Evolutionary conservation across 1,139 yeast species (phyloP).

Genomic region (Nadsonia starkeyi-henricii): DNA sequence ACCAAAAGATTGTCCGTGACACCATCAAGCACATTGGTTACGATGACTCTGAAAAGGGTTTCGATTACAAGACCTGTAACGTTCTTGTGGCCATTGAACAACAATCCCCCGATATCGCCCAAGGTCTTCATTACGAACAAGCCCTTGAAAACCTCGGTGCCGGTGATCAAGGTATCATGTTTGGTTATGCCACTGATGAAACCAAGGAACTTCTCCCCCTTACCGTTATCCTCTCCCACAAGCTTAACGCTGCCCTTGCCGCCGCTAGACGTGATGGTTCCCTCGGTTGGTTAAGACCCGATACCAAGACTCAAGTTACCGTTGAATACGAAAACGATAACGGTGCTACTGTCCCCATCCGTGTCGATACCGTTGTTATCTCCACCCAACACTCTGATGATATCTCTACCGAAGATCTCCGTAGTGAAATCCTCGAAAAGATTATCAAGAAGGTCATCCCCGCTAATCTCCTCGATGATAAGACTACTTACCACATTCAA

Average conservation of each 20-base stretch:
- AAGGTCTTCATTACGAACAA: conserved; percentile 95
- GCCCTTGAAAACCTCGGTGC: conserved; percentile 98
- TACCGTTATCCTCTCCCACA: conserved; percentile 87
- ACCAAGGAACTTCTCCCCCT: conserved; percentile 95
- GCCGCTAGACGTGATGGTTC: conserved; percentile 94
- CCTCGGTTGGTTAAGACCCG: conserved; percentile 96
- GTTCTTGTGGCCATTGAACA: conserved; percentile 98
- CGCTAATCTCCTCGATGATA: conserved; percentile 77
- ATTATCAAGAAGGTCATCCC: conserved; percentile 89
- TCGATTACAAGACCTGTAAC: conserved; percentile 98
- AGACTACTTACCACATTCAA: conserved; percentile 94
- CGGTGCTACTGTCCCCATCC: conserved; percentile 89
- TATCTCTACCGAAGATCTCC: conserved; percentile 83
- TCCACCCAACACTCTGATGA: conserved; percentile 97
- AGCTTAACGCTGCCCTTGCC: conserved; percentile 92
- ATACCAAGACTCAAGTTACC: conserved; percentile 98
- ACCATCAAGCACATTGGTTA: conserved; percentile 98
- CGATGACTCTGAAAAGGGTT: conserved; percentile 91
- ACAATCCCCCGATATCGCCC: conserved; percentile 98
- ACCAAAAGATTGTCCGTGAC: conserved; percentile 94
- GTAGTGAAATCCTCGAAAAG: conserved; percentile 62
- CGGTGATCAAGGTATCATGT: conserved; percentile 99
- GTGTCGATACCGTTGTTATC: conserved; percentile 95
- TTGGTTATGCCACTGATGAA: conserved; percentile 98
- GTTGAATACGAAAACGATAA: conserved; percentile 86